Evolutionary conservation across 805 yeast species (phyloP), one percentile per base, ranked within the genome.

Genomic region (Wickerhamiella siamensis): DNA sequence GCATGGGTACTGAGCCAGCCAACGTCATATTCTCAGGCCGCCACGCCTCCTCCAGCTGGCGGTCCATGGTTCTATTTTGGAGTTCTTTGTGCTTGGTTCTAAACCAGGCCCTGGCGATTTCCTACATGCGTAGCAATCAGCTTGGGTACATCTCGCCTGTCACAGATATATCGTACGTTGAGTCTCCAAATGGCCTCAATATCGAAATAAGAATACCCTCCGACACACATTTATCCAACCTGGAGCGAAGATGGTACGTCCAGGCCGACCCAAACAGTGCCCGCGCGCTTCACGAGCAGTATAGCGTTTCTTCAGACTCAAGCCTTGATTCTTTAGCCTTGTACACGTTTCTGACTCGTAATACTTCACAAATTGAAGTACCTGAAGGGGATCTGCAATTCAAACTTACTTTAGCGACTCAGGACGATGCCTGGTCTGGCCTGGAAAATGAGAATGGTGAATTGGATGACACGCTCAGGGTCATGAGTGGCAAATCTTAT

Each of bases 241-340:
- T 54, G 22, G 39, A 43, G 16, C 48, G 58, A 21, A 41, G 56
- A 19, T 54, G 58, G 58, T 50, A 53, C 52, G 52, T 55, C 27
- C 40, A 47, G 10, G 37, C 52, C 2, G 58, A 54, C 37, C 57
- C 58, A 10, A 52, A 52, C 34, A 46, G 45, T 15, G 37, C 37
- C 26, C 37, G 20, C 5, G 10, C 20, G 15, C 17, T 34, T 16
- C 18, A 20, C 27, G 37, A 34, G 29, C 37, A 34, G n/a, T 34
- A 18, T 26, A 18, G 37, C 18, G 27, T 26, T 10, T 18, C 24
- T 19, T 2, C 8, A 15, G 17, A 20, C 3, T 3, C 37, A 14
- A 34, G 24, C 15, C 19, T 42, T 16, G 44, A 45, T 24, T 51
- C 57, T 4, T 48, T 47, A 20, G 37, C 39, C 2, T 39, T 55